phyloP scores from a whole-genome alignment of 2,329 filamentous ascomycete genomes.

The Xylariaceae sp. region DNA sequence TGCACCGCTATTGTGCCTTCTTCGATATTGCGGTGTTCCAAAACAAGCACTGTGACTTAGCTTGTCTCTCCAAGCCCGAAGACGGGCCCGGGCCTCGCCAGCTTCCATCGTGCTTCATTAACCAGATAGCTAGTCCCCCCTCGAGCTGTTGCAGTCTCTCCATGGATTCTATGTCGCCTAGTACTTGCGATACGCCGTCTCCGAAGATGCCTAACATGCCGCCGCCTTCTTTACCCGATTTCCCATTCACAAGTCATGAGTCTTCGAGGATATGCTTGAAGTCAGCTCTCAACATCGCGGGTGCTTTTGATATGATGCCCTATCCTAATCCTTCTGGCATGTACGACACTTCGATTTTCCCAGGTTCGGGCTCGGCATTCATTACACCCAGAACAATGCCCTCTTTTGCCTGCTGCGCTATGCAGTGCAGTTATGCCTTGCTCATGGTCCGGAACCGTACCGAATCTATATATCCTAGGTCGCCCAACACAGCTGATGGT shows the following conservation, averaged over 20 bases:
- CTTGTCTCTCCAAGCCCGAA: constrained; percentile 28
- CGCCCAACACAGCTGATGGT: constrained; percentile 21
- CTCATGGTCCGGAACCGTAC: constrained; percentile 41
- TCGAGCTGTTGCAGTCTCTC: constrained; percentile 22
- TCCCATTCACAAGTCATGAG: constrained; percentile 43
- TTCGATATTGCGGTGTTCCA: constrained; percentile 46
- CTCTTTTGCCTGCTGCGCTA: constrained; percentile 41
- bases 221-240: constrained; percentile 20
- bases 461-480: constrained; percentile 33
- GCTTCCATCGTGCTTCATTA: constrained; percentile 36
- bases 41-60: constrained; percentile 45
- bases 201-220: constrained; percentile 14
- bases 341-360: constrained; percentile 32
- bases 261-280: constrained; percentile 47
- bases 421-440: constrained; percentile 42
- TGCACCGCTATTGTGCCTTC: constrained; percentile 49
- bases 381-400: constrained; percentile 43
- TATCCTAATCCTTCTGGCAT: constrained; percentile 40
- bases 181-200: constrained; percentile 28
- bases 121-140: constrained; percentile 20
- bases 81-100: constrained; percentile 30
- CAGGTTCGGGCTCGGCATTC: constrained; percentile 35
- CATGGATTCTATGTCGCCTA: constrained; percentile 28
- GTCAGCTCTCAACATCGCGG: constrained; percentile 44
- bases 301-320: constrained; percentile 41